phyloP scores from a whole-genome alignment of 345 rosid genomes.

The Eutrema japonicum region DNA sequence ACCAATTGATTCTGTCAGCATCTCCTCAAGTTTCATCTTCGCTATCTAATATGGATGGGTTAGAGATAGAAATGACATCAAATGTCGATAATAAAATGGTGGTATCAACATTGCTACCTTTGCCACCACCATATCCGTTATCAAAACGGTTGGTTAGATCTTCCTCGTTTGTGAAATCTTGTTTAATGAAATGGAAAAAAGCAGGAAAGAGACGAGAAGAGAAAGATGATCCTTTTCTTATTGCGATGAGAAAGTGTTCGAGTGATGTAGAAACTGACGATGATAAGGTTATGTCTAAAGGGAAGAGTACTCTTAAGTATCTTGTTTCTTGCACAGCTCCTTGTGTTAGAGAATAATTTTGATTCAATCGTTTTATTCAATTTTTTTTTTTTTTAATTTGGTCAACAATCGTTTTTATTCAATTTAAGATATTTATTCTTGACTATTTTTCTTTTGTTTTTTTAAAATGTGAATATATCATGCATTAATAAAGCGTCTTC shows the following conservation, averaged over 20 bases:
- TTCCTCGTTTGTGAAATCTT: slow-evolving; percentile 26
- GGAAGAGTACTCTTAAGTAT: slow-evolving; percentile 7
- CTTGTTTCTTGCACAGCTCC: slow-evolving; percentile 36
- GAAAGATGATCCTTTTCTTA: slow-evolving; percentile 28
- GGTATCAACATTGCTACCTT: slow-evolving; percentile 27
- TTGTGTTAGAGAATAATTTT: slow-evolving; percentile 15
- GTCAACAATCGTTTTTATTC: not conserved
- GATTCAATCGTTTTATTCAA: not conserved
- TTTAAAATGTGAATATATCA: not conserved
- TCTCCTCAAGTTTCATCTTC: slow-evolving; percentile 12
- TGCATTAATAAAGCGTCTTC: slow-evolving; percentile 21
- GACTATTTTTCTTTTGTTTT: not conserved
- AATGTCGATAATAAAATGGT: slow-evolving; percentile 1
- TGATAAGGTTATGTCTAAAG: slow-evolving; percentile 7
- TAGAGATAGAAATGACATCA: not conserved
- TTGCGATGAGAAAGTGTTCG: slow-evolving; percentile 27
- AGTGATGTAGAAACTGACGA: not conserved
- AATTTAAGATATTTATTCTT: not conserved
- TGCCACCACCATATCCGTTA: slow-evolving; percentile 31
- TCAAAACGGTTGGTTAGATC: slow-evolving; percentile 21
- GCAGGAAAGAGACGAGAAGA: slow-evolving; percentile 16
- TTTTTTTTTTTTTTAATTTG: no score
- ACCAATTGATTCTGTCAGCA: slow-evolving; percentile 5
- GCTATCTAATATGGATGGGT: slow-evolving; percentile 3
- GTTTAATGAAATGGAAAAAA: slow-evolving; percentile 15